Percentiles rank a stretch among this genome's conserved stretches.
Conservation (phyloP, 805 yeast genomes). For the Starmerella asiatica region DNA sequence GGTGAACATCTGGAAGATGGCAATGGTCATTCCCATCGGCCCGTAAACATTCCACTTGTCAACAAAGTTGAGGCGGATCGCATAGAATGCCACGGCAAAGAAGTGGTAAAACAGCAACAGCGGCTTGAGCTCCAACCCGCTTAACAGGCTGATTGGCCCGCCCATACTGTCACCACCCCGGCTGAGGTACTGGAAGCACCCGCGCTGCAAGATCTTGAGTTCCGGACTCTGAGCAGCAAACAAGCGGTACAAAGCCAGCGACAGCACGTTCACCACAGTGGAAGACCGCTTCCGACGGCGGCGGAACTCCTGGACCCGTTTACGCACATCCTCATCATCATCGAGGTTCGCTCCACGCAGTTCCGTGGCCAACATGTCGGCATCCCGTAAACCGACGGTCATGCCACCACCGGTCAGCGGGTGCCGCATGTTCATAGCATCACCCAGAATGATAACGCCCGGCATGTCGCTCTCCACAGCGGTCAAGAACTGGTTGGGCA, state of each 20-base stretch:
- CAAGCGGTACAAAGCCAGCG: constrained; percentile 76
- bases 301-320: constrained; percentile 55
- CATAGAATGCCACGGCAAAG: constrained; percentile 77
- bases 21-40: constrained; percentile 49
- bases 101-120: constrained; percentile 67
- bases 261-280: constrained; percentile 75
- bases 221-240: constrained; percentile 73
- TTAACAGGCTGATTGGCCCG: constrained; percentile 70
- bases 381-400: constrained; percentile 93
- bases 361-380: constrained; percentile 50
- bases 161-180: constrained; percentile 68
- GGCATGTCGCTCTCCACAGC: constrained; percentile 55
- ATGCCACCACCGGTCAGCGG: constrained; percentile 98
- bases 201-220: constrained; percentile 59
- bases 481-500: constrained; percentile 88
- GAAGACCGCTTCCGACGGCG: constrained; percentile 63
- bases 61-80: constrained; percentile 54
- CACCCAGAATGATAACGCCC: constrained; percentile 79
- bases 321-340: constrained; percentile 44
- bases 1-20: constrained; percentile 53
- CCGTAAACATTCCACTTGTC: constrained; percentile 38
- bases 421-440: constrained; percentile 93
- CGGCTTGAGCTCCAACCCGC: constrained; percentile 73
- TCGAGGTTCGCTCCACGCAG: constrained; percentile 42
- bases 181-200: constrained; percentile 78